Evolutionary conservation across 1,284 basidiomycete genomes (phyloP), one percentile per base, ranked within the genome.

Genomic region (Limonomyces culmigenus): DNA sequence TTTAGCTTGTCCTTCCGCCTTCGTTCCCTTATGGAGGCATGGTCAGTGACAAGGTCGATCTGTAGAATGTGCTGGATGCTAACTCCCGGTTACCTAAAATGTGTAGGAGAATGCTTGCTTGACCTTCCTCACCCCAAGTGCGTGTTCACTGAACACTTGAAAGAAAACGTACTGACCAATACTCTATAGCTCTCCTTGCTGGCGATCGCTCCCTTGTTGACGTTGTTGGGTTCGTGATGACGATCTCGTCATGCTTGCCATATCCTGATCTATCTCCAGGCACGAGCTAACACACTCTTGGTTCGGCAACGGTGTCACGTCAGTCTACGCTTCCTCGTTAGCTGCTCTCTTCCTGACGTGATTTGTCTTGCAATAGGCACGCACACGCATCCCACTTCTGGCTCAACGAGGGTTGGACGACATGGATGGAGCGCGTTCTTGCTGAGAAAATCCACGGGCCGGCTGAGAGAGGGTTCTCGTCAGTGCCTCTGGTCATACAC

Each of bases 351-450:
- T 32, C 14, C 20, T 15, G n/a, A n/a, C n/a, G n/a, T n/a, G n/a
- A n/a, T n/a, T n/a, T n/a, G n/a, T 3, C 17, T 11, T 53, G 51
- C 46, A 23, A n/a, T 42, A 79, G 74, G 0, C 77, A 80, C 39
- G 70, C 73, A 1, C 52, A 81, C 39, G 69, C 75, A 2, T 67
- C 66, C 3, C 80, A 86, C 52, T 92, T 92, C 62, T 93, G 87
- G 87, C 70, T 92, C 34, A 92, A 91, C 53, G 87, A 91, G 56
- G 74, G 88, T 23, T 95, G 86, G 80, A 95, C 91, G 21, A 92
- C 87, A 1, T 96, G 92, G 51, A 78, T 88, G 34, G 93, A 98
- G 55, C 74, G 91, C 16, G 61, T 95, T 6, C 63, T 95, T 25
- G 74, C 81, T 29, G 63, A 79, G 44, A 61, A 66, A 35, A 60